These are phyloP conservation scores for Toxicodendron radicans DNA, from an alignment of 345 rosid species.

Conservation along the genomic window DNA sequence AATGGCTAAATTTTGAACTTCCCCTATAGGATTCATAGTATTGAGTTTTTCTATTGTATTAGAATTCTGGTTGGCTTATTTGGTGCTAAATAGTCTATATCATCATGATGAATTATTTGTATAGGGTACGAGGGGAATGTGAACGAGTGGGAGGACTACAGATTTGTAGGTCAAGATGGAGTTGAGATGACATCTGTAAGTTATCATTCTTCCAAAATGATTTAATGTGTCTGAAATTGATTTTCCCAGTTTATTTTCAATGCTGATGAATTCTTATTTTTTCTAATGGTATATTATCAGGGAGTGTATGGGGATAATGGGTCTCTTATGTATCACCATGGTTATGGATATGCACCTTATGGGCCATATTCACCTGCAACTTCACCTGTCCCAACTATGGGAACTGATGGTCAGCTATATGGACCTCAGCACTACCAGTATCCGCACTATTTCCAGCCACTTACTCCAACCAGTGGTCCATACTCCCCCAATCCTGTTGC, in stretches of 20 bases:
- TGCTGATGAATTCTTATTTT: not conserved
- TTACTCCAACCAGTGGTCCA: conserved; percentile 50
- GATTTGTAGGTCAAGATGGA: conserved; percentile 60
- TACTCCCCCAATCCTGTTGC: conserved; percentile 50
- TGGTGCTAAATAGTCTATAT: too few relatives aligned
- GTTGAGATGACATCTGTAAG: conserved; percentile 70
- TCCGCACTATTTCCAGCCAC: conserved; percentile 71
- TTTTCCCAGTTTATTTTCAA: not conserved
- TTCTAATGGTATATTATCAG: conserved; percentile 28
- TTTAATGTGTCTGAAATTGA: not conserved
- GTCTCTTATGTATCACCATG: conserved; percentile 67
- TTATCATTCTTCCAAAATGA: not conserved
- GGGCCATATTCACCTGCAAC: conserved; percentile 84
- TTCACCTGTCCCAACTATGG: conserved; percentile 76
- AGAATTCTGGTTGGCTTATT: too few relatives aligned
- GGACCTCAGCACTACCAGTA: conserved; percentile 93
- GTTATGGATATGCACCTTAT: conserved; percentile 67
- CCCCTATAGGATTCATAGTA: not conserved
- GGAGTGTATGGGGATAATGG: conserved; percentile 82
- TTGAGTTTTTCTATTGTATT: not conserved
- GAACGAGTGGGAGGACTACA: conserved; percentile 75
- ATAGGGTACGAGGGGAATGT: conserved; percentile 58
- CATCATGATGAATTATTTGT: not conserved
- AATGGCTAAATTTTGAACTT: not conserved
- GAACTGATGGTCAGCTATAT: conserved; percentile 77